Evolutionary conservation across 768 basidiomycete genomes (phyloP).

Genomic region (Guyanaporus albipodus): DNA sequence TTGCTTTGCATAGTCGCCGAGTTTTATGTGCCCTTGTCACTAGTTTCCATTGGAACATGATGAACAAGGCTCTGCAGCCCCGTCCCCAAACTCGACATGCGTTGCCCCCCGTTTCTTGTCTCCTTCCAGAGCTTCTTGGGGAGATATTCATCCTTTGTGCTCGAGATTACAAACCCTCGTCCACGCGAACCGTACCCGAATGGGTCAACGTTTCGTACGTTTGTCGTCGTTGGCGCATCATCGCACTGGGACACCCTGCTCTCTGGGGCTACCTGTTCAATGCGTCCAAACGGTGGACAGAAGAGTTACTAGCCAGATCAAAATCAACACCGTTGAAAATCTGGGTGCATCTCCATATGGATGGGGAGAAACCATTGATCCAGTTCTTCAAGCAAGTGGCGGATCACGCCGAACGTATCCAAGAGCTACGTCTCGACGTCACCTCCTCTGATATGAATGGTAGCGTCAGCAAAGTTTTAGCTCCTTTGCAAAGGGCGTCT

Average conservation of each 20-base stretch:
- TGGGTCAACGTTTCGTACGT: not conserved
- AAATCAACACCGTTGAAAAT: not conserved
- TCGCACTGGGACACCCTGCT: not conserved
- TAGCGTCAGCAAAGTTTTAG: too few relatives aligned
- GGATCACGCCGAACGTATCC: not conserved
- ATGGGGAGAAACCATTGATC: not conserved
- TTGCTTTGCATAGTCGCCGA: too few relatives aligned
- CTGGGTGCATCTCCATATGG: slow-evolving; percentile 10
- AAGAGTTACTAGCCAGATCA: not conserved
- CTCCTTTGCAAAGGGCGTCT: not conserved
- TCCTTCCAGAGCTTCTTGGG: too few relatives aligned
- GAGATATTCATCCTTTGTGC: too few relatives aligned
- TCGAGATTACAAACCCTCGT: too few relatives aligned
- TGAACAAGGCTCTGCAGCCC: too few relatives aligned
- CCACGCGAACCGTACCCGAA: too few relatives aligned
- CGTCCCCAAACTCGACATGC: too few relatives aligned
- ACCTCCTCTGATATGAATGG: not conserved
- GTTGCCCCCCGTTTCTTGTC: not conserved
- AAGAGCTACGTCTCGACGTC: not conserved
- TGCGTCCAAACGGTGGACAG: not conserved
- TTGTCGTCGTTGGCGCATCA: not conserved
- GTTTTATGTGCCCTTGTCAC: too few relatives aligned
- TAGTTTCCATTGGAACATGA: too few relatives aligned
- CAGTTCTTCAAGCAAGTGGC: not conserved
- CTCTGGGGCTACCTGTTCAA: not conserved